A percentile compares a stretch with the other conserved stretches of the same genome.
Evolutionary conservation across 352 stramenopile species (phyloP).

Genomic region (Phytophthora rubi): DNA sequence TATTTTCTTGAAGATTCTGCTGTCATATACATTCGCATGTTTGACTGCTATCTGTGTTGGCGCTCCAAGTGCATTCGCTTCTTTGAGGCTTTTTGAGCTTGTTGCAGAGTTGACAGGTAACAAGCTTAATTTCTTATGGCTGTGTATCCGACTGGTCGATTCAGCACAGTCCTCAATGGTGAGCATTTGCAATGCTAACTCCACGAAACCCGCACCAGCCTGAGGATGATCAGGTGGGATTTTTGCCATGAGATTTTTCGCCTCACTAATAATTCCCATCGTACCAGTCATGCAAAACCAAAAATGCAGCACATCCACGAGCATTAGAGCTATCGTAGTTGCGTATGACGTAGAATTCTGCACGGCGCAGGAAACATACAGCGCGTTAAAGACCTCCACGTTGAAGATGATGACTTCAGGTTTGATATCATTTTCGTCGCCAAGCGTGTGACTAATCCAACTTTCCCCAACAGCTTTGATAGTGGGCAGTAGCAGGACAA

Average conservation of each 20-base stretch:
- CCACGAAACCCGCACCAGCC: slow-evolving; percentile 13
- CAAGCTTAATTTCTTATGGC: background rate
- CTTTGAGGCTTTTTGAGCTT: background rate
- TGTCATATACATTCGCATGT: background rate
- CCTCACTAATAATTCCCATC: slow-evolving; percentile 7
- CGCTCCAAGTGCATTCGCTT: background rate
- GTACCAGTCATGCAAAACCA: slow-evolving; percentile 27
- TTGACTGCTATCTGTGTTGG: background rate
- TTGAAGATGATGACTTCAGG: slow-evolving; percentile 42
- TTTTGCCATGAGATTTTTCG: slow-evolving; percentile 17
- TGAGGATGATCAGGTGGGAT: slow-evolving; percentile 16
- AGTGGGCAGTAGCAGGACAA: background rate
- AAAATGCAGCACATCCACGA: slow-evolving; percentile 28
- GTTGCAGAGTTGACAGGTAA: background rate
- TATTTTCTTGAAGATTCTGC: background rate
- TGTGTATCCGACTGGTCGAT: background rate
- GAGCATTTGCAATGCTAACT: slow-evolving; percentile 17
- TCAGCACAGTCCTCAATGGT: slow-evolving; percentile 13
- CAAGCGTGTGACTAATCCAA: background rate
- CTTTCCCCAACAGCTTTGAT: background rate
- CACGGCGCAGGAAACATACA: slow-evolving; percentile 37
- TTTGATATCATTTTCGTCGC: background rate
- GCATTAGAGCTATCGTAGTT: slow-evolving; percentile 24
- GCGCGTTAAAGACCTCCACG: slow-evolving; percentile 52
- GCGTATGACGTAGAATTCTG: slow-evolving; percentile 20